Evolutionary conservation across 2,329 filamentous ascomycete genomes (phyloP).

Genomic region (Fusarium humuli): DNA sequence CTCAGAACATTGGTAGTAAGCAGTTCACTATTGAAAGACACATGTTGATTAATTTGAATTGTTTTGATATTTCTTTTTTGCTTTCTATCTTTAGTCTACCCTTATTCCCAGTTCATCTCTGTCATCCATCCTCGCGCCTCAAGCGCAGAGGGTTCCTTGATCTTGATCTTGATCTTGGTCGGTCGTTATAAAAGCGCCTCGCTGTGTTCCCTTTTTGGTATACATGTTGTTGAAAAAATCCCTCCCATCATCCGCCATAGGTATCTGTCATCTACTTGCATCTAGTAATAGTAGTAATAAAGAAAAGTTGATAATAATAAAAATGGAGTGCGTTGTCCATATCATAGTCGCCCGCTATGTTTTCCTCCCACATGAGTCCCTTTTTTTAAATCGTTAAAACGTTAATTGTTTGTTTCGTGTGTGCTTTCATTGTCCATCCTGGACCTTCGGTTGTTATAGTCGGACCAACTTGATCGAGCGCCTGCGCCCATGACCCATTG

Average conservation of each 20-base stretch:
- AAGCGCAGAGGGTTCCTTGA: conserved; percentile 18
- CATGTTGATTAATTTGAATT: conserved; percentile 2
- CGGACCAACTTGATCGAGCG: conserved; percentile 61
- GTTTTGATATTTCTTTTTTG: conserved; percentile 14
- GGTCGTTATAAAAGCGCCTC: conserved; percentile 35
- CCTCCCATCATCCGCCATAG: conserved; percentile 6
- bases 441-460: conserved; percentile 57
- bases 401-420: conserved; percentile 16
- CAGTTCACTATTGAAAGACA: not conserved
- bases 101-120: conserved; percentile 15
- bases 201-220: conserved; percentile 38
- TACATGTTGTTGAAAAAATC: conserved; percentile 24
- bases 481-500: conserved; percentile 70
- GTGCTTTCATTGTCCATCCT: conserved; percentile 27
- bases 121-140: conserved; percentile 32
- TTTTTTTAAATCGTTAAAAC: conserved; percentile 31
- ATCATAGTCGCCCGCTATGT: conserved; percentile 35
- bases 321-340: conserved; percentile 34
- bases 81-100: conserved; percentile 19
- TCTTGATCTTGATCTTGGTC: conserved; percentile 18
- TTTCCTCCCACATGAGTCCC: conserved; percentile 11
- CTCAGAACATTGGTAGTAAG: not conserved
- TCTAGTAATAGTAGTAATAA: conserved; percentile 4
- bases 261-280: conserved; percentile 1
- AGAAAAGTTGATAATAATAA: conserved; percentile 20